Conservation (phyloP, 2,329 filamentous ascomycete genomes). For the Pseudogymnoascus sp. region DNA sequence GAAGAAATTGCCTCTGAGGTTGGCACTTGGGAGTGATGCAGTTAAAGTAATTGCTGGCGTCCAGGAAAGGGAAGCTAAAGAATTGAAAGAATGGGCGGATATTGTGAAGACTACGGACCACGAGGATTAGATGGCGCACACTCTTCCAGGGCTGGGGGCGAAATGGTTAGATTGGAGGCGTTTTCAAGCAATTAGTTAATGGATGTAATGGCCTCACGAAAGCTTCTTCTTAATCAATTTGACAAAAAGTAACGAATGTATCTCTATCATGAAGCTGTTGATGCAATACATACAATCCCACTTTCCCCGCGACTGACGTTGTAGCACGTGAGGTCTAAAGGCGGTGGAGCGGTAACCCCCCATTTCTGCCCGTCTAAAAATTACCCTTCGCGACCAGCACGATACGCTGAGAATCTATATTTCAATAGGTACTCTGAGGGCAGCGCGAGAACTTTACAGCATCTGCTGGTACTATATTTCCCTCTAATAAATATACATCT, state of each 20-base stretch:
- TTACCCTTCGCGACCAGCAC: background rate
- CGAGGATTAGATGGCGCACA: background rate
- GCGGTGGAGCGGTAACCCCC: constrained; percentile 6
- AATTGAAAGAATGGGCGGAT: constrained; percentile 17
- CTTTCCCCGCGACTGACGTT: background rate
- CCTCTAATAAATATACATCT: background rate
- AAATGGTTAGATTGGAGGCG: background rate
- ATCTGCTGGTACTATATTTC: background rate
- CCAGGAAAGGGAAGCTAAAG: constrained; percentile 16
- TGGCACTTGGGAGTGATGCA: constrained; percentile 32
- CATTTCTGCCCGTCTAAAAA: constrained; percentile 6
- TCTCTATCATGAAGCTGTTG: background rate
- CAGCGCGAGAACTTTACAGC: background rate
- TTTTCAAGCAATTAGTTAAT: background rate
- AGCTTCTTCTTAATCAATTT: background rate
- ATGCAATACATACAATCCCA: background rate
- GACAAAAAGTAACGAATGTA: background rate
- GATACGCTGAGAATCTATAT: background rate
- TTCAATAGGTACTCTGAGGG: background rate
- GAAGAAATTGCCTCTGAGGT: constrained; percentile 26
- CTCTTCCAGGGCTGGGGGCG: background rate
- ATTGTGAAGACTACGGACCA: constrained; percentile 19
- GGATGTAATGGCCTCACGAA: background rate
- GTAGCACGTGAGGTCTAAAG: background rate
- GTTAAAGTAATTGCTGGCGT: constrained; percentile 26